Evolutionary conservation across 2,329 filamentous ascomycete species (phyloP).

Genomic region (Colletotrichum eleusines): DNA sequence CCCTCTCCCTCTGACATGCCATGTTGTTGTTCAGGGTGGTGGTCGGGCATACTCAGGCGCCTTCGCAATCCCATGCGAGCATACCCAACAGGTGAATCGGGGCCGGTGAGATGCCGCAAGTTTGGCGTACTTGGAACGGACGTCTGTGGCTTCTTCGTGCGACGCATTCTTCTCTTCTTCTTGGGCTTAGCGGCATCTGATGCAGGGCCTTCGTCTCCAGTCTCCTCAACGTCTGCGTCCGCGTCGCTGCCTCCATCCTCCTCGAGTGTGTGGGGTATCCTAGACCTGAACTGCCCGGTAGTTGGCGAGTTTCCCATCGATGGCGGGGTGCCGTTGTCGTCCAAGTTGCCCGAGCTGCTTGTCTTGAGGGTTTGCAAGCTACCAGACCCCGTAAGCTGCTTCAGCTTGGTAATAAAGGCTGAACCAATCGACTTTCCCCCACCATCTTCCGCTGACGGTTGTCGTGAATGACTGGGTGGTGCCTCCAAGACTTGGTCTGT

Average conservation of each 20-base stretch:
- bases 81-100: slow-evolving; percentile 56
- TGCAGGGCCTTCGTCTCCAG: slow-evolving; percentile 78
- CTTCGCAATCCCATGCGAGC: slow-evolving; percentile 69
- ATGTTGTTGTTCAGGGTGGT: slow-evolving; percentile 68
- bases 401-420: slow-evolving; percentile 83
- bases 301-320: slow-evolving; percentile 64
- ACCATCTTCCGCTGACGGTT: slow-evolving; percentile 76
- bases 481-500: slow-evolving; percentile 63
- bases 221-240: slow-evolving; percentile 87
- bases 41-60: slow-evolving; percentile 75
- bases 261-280: slow-evolving; percentile 65
- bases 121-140: slow-evolving; percentile 76
- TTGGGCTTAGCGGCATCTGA: slow-evolving; percentile 64
- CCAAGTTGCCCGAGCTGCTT: slow-evolving; percentile 48
- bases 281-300: slow-evolving; percentile 56
- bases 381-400: slow-evolving; percentile 74
- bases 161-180: slow-evolving; percentile 71
- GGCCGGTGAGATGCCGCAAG: slow-evolving; percentile 57
- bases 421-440: slow-evolving; percentile 69
- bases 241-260: slow-evolving; percentile 74
- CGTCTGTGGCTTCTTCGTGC: slow-evolving; percentile 50
- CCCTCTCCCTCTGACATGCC: slow-evolving; percentile 83
- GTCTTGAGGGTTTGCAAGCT: slow-evolving; percentile 60
- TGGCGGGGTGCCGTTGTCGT: slow-evolving; percentile 51
- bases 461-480: slow-evolving; percentile 65